Evolutionary conservation across 2,329 filamentous ascomycete genomes (phyloP).

Genomic region (Ilyonectria mors-panacis): DNA sequence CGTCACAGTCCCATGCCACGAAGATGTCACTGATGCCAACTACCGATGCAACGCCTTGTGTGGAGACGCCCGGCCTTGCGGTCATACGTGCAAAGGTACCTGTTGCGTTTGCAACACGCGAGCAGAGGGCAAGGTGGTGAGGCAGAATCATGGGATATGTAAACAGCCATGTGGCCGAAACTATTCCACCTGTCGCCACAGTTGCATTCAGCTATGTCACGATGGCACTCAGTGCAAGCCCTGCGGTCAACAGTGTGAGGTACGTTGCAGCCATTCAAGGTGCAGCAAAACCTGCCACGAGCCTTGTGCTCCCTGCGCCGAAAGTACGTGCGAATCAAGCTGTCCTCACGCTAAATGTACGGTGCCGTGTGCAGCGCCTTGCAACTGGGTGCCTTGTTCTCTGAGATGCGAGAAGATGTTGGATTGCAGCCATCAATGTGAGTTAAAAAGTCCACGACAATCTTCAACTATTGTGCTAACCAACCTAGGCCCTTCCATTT

Average conservation of each 20-base stretch:
- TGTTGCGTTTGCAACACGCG: not conserved
- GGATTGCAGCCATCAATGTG: constrained; percentile 73
- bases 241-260: constrained; percentile 67
- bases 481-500: not conserved
- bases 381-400: constrained; percentile 76
- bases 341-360: constrained; percentile 68
- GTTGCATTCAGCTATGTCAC: constrained; percentile 63
- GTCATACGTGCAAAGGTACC: not conserved
- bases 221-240: constrained; percentile 60
- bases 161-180: not conserved
- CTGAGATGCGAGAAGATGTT: constrained; percentile 69
- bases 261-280: constrained; percentile 68
- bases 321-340: constrained; percentile 65
- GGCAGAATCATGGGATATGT: constrained; percentile 2
- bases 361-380: constrained; percentile 77
- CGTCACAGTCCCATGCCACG: not conserved
- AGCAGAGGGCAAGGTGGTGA: not conserved
- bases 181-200: not conserved
- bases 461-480: not conserved
- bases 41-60: not conserved
- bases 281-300: constrained; percentile 71
- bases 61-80: not conserved
- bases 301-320: constrained; percentile 73
- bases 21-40: not conserved
- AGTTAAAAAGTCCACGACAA: constrained; percentile 44